Evolutionary conservation across 768 basidiomycete genomes (phyloP).

Genomic region (Boletus pseudopeckii): DNA sequence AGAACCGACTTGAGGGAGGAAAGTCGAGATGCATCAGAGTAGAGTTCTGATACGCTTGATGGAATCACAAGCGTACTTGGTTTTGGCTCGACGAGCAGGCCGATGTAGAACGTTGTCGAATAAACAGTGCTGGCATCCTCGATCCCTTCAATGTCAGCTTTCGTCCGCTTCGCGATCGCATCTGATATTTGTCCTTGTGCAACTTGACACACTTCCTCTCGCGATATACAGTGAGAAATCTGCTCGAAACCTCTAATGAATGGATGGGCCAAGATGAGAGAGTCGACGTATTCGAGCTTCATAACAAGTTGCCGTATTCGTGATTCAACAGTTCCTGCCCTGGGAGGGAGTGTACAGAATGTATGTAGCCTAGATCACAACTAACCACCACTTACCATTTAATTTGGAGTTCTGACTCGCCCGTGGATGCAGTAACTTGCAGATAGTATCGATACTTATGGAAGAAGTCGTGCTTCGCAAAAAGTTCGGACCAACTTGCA

Average conservation of each 20-base stretch:
- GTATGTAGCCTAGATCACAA: not conserved
- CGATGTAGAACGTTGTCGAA: slow-evolving; percentile 98
- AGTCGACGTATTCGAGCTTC: slow-evolving; percentile 96
- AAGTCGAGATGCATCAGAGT: slow-evolving; percentile 17
- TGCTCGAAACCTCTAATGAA: slow-evolving; percentile 94
- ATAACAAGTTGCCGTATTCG: slow-evolving; percentile 93
- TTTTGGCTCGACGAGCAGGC: slow-evolving; percentile 87
- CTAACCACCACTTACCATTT: slow-evolving; percentile 69
- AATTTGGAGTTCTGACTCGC: slow-evolving; percentile 75
- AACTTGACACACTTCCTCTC: slow-evolving; percentile 84
- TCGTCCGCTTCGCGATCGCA: slow-evolving; percentile 65
- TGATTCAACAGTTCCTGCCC: slow-evolving; percentile 98
- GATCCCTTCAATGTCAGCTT: slow-evolving; percentile 73
- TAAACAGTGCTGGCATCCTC: slow-evolving; percentile 77
- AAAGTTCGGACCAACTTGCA: slow-evolving; percentile 90
- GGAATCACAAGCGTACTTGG: slow-evolving; percentile 57
- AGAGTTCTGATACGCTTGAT: slow-evolving; percentile 7
- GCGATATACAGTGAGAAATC: slow-evolving; percentile 75
- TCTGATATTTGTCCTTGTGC: slow-evolving; percentile 85
- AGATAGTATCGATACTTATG: slow-evolving; percentile 95
- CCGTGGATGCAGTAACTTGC: slow-evolving; percentile 91
- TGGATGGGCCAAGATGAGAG: slow-evolving; percentile 88
- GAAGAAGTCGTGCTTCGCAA: slow-evolving; percentile 95
- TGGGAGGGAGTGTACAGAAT: slow-evolving; percentile 26
- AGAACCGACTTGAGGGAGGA: slow-evolving; percentile 55